Base-by-base conservation (phyloP, 1,284 basidiomycete species). In the Termitomyces sp. region DNA sequence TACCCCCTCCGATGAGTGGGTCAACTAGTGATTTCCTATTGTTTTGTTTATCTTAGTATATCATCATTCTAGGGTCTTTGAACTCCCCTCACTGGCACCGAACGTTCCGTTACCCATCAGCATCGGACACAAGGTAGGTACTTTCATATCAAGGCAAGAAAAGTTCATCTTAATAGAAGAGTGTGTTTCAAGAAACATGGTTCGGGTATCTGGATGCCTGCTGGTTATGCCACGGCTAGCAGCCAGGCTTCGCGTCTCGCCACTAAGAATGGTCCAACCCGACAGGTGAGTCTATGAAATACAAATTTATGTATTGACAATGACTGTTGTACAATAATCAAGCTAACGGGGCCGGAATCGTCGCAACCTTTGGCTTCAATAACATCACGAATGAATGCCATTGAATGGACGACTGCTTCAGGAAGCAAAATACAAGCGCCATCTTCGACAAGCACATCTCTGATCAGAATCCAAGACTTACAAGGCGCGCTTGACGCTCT, bases 221-320 rank as follows among this genome's bases (percentile, higher is more conserved):
- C 16, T 10, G 51, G 51, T 18, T 52, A 52, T 38, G 8, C 45
- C 9, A 52, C 51, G 13, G 51, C 51, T 28, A 52, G 51, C 9
- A 48, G 40, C 9, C 51, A 52, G 21, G 51, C 51, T 21, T 52
- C 46, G 2, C 51, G 51, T n/a, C 51, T 52, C 33, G 51, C 51
- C 10, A 24, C 37, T 7, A 47, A 48, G 39, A 41, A 46, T 37
- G 31, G 9, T 19, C 16, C 10, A n/a, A 2, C 41, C 21, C 34
- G 7, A 47, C 24, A 43, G 21, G 45, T 42, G 24, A 16, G 39
- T 48, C 3, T 24, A 21, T 24, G 31, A 31, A 46, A n/a, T 14
- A 40, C 14, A 7, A 21, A 26, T 37, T 30, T 38, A 5, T n/a
- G 9, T 1, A 10, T 13, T 47, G 24, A 47, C 18, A 13, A 8